A percentile compares a stretch with the other conserved stretches of the same genome.
These are phyloP conservation scores for Psidium friedrichsthalianum DNA, from an alignment of 345 rosid species.

Conservation along the genomic window DNA sequence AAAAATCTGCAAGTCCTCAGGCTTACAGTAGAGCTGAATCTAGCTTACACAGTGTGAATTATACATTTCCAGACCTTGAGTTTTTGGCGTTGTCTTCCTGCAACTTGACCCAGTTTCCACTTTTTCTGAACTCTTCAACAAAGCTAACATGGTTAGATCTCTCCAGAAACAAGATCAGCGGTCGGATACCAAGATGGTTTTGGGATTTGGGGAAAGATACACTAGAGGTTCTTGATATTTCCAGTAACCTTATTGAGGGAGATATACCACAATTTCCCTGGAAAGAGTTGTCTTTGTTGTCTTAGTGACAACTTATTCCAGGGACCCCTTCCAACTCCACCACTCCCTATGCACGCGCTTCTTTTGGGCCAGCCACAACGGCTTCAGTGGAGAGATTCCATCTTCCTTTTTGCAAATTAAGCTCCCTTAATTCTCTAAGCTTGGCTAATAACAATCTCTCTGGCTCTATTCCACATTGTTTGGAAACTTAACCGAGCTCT, in stretches of 20 bases:
- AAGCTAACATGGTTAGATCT: background rate
- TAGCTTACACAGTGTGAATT: background rate
- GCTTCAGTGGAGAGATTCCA: slow-evolving; percentile 1
- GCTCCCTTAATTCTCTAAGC: background rate
- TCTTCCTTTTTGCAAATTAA: background rate
- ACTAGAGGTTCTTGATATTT: accelerated
- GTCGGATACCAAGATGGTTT: background rate
- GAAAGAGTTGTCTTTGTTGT: background rate
- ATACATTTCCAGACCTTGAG: background rate
- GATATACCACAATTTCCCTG: background rate
- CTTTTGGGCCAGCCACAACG: background rate
- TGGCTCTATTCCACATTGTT: slow-evolving; percentile 8
- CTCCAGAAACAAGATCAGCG: background rate
- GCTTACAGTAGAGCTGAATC: background rate
- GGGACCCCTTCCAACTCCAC: background rate
- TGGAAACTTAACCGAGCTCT: background rate
- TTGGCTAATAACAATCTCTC: slow-evolving; percentile 6
- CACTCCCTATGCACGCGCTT: background rate
- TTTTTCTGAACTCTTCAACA: background rate
- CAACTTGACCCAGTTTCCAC: background rate
- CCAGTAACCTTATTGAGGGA: background rate
- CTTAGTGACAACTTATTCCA: background rate
- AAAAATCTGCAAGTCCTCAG: background rate
- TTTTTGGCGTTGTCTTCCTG: background rate
- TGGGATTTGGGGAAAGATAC: background rate